Evolutionary conservation across 2,329 filamentous ascomycete genomes (phyloP), one percentile per base, ranked within the genome.

Genomic region (Botrytis sinoallii): DNA sequence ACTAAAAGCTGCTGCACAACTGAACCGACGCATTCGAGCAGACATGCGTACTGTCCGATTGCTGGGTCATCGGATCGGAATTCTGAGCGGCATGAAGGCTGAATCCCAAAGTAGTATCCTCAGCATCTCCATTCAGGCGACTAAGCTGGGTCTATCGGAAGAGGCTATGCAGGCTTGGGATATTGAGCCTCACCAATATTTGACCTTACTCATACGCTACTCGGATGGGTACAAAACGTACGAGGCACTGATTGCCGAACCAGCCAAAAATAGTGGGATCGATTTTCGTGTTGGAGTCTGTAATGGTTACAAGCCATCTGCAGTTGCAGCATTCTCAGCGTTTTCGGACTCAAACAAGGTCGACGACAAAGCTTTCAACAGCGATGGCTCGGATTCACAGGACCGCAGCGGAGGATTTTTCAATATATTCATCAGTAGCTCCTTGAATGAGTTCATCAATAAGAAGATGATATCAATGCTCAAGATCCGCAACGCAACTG

Each of bases 111-210:
- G 83, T 18, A 86, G 83, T 74, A 84, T 87, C 4, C 81, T 96
- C 29, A 90, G 89, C 7, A 82, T 96, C 2, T 93, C 94, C 0
- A 87, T 92, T 44, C 89, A 89, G 6, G 88, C 93, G 44, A 84
- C 86, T 6, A 92, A 92, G 77, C 87, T 97, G 1, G 90, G 88
- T 0, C 88, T 97, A 20, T 91, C 93, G 0, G 86, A 91, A 55
- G 92, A 95, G 79, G 90, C 90, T 0, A 88, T 93, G 82, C 86
- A 91, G 78, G 92, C 94, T 1, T 97, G 94, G 94, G 87, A 91
- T 74, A 81, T 97, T 18, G 82, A 87, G 22, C 82, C 85, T 0
- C 82, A 85, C 0, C 91, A 94, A 48, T 95, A 95, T 78, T 81
- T 97, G 57, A 87, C 95, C 7, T 84, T 97, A 7, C 84, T 97